Evolutionary conservation across 177 flowering plant species (phyloP).

Genomic region (Vitis hybrid): DNA sequence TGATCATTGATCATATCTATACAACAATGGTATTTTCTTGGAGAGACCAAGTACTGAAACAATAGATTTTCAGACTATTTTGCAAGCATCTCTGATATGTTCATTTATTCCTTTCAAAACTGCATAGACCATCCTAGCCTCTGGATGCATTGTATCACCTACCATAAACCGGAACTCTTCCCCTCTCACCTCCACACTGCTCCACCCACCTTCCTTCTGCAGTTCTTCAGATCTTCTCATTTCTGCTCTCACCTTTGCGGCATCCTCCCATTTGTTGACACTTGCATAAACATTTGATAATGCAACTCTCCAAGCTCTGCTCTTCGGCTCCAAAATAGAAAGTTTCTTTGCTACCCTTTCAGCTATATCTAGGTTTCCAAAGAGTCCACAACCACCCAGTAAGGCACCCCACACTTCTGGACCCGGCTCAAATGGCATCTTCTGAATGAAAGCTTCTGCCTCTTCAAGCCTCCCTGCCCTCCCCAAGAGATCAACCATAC

Average conservation of each 20-base stretch:
- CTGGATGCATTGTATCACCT: conserved; percentile 29
- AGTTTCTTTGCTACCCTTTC: conserved; percentile 24
- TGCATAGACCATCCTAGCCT: conserved; percentile 19
- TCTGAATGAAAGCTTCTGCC: conserved; percentile 24
- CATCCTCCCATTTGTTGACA: conserved; percentile 30
- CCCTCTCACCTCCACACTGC: conserved; percentile 29
- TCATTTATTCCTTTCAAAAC: conserved; percentile 4
- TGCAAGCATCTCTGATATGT: conserved; percentile 12
- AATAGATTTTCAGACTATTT: background rate
- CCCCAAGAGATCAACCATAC: conserved; percentile 34
- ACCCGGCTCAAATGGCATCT: conserved; percentile 23
- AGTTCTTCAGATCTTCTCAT: conserved; percentile 10
- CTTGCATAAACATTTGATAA: conserved; percentile 29
- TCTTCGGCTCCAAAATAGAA: conserved; percentile 19
- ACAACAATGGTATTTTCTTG: background rate
- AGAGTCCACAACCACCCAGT: conserved; percentile 26
- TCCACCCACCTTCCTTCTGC: conserved; percentile 37
- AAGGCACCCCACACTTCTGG: conserved; percentile 29
- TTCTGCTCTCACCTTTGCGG: conserved; percentile 21
- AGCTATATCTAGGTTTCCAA: conserved; percentile 20
- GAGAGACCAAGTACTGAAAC: too few species aligned
- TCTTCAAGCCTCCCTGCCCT: conserved; percentile 31
- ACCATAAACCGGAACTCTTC: conserved; percentile 17
- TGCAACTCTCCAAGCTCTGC: conserved; percentile 23
- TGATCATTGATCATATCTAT: background rate